Base-by-base conservation (phyloP, 352 stramenopile species). In the Phytophthora tubulina region DNA sequence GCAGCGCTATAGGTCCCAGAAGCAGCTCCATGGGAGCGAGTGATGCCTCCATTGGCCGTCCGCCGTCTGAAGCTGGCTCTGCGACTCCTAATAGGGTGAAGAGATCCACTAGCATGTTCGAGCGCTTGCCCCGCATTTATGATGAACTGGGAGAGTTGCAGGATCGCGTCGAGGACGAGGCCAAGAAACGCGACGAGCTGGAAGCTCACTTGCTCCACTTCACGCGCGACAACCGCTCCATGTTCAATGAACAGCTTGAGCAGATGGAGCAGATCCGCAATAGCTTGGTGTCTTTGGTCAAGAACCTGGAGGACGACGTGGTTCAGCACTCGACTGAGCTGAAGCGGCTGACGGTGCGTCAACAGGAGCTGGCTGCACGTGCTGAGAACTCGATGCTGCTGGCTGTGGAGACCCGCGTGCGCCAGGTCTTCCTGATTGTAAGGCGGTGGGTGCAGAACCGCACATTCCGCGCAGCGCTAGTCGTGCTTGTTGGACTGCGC, bases 61-160 rank as follows among this genome's bases (percentile, higher is more conserved):
- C 60, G 6, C 13, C 63, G 27, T 70, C 64, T 39, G 75, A 77
- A 53, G 67, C 41, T 8, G 70, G 48, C 6, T 69, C 63, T 11
- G 50, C 49, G n/a, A 73, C 48, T 4, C 53, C 62, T 3, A 67
- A 51, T 7, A 48, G 67, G 36, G 38, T 68, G 53, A 67, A 56
- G n/a, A 79, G 76, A 59, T 77, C 73, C 15, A 78, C 72, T n/a
- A 92, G 78, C 67, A 84, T 91, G 76, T 84, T 91, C 64, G 83
- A 94, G 60, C 75, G 84, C 2, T 75, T 92, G 14, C 83, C 84
- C 15, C 78, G 77, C 31, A 85, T 92, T 36, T 91, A 89, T 56
- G 84, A 92, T 39, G 84, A 93, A 54, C 63, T 93, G 42, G 81
- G 73, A 0, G 83, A 91, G 60, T 76, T 94, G 8, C 84, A 92